Evolutionary conservation across 1,139 yeast species (phyloP).

Genomic region (Scheffersomyces illinoinensis): DNA sequence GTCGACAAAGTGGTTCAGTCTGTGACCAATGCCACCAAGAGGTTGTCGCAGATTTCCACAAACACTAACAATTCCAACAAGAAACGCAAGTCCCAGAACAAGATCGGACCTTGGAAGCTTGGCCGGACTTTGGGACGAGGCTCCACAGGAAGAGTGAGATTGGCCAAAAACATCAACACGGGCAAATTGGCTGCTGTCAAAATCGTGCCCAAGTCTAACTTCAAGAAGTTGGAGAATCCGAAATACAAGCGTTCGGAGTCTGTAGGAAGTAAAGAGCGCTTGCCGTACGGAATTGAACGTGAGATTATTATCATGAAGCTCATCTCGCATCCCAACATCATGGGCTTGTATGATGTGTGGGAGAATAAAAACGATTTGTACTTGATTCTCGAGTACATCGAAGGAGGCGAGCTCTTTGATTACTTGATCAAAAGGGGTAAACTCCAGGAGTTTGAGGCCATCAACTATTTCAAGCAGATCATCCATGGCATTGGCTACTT

Average conservation of each 20-base stretch:
- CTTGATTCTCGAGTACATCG: conserved; percentile 90
- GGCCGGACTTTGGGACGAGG: conserved; percentile 96
- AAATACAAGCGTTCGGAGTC: conserved; percentile 35
- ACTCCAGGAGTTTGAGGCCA: conserved; percentile 85
- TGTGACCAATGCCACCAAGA: conserved; percentile 62
- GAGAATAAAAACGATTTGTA: conserved; percentile 93
- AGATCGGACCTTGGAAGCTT: conserved; percentile 95
- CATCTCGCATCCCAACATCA: conserved; percentile 87
- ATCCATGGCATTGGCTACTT: conserved; percentile 90
- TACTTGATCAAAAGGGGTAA: conserved; percentile 86
- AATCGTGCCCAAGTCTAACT: conserved; percentile 83
- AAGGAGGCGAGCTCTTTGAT: conserved; percentile 96
- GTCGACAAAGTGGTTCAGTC: conserved; percentile 52
- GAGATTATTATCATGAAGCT: conserved; percentile 93
- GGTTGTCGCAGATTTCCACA: conserved; percentile 66
- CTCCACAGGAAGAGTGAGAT: conserved; percentile 88
- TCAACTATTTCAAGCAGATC: conserved; percentile 87
- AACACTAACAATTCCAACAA: conserved; percentile 46
- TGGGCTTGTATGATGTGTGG: conserved; percentile 98
- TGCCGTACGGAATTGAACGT: conserved; percentile 93
- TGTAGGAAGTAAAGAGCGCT: conserved; percentile 44
- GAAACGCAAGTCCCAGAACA: conserved; percentile 63
- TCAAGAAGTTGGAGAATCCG: conserved; percentile 56
- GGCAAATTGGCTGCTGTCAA: conserved; percentile 96
- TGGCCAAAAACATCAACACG: conserved; percentile 82